phyloP scores from a whole-genome alignment of 306 rosid genomes.

The Rosa rugosa region DNA sequence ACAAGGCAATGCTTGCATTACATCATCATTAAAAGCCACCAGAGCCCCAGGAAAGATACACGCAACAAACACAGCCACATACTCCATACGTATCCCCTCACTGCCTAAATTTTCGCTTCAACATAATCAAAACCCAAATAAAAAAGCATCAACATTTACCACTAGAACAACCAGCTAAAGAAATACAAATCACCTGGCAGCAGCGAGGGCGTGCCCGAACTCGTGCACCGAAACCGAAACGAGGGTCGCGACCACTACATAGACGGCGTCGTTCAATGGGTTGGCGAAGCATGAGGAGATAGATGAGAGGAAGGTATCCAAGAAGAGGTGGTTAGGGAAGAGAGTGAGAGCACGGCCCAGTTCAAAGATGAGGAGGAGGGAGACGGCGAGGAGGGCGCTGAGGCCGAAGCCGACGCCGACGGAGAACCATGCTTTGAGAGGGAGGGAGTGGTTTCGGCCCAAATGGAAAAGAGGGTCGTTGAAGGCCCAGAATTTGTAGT shows the following conservation, averaged over 20 bases:
- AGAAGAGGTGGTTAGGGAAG: constrained; percentile 25
- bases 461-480: constrained; percentile 53
- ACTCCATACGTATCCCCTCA: constrained; percentile 80
- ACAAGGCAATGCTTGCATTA: constrained; percentile 48
- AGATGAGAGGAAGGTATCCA: not conserved
- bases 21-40: constrained; percentile 67
- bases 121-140: not conserved
- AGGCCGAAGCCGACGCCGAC: constrained; percentile 61
- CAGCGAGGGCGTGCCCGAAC: constrained; percentile 83
- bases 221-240: constrained; percentile 67
- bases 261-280: constrained; percentile 55
- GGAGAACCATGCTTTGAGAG: constrained; percentile 57
- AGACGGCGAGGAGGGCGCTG: constrained; percentile 48
- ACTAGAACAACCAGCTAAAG: not conserved
- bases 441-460: constrained; percentile 49
- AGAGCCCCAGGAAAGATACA: constrained; percentile 84
- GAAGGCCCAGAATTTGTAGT: constrained; percentile 47
- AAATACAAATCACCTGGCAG: constrained; percentile 53
- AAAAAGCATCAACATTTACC: no score
- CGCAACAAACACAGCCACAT: constrained; percentile 76
- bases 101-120: constrained; percentile 47
- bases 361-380: constrained; percentile 43
- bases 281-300: not conserved
- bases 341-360: constrained; percentile 37
- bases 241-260: constrained; percentile 53